phyloP scores from a whole-genome alignment of 2,329 filamentous ascomycete species.

The Alternaria sp. region DNA sequence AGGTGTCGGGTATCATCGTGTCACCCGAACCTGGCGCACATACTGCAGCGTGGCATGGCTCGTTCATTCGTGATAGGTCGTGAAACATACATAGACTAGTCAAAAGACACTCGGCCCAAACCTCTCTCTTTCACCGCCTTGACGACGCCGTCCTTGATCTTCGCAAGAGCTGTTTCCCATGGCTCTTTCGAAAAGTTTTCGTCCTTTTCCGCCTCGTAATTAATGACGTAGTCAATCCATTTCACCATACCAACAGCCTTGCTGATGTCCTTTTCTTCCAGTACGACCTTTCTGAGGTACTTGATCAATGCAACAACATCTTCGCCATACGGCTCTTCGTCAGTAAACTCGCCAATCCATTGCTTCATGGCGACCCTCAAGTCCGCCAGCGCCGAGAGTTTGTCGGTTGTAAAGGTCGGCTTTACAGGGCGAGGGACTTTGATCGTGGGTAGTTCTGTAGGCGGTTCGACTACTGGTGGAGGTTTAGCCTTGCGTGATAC shows the following conservation, averaged over 20 bases:
- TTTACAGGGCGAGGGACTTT: slow-evolving; percentile 59
- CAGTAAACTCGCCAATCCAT: slow-evolving; percentile 76
- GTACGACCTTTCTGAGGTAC: slow-evolving; percentile 75
- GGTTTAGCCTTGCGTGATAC: slow-evolving; percentile 35
- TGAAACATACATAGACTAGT: slow-evolving; percentile 2
- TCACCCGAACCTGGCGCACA: not conserved
- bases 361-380: slow-evolving; percentile 75
- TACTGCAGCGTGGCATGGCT: not conserved
- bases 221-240: slow-evolving; percentile 63
- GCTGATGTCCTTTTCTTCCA: slow-evolving; percentile 76
- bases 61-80: not conserved
- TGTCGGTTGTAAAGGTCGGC: slow-evolving; percentile 68
- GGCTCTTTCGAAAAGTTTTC: not conserved
- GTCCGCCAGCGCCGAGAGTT: slow-evolving; percentile 64
- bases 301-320: slow-evolving; percentile 77
- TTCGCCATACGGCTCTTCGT: slow-evolving; percentile 77
- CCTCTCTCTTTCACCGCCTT: slow-evolving; percentile 2
- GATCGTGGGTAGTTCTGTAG: slow-evolving; percentile 17
- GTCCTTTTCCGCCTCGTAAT: slow-evolving; percentile 13
- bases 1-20: not conserved
- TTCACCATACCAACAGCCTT: slow-evolving; percentile 74
- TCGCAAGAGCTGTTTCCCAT: not conserved
- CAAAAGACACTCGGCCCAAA: slow-evolving; percentile 13
- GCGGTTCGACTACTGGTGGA: slow-evolving; percentile 25
- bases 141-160: slow-evolving; percentile 3